phyloP scores from a whole-genome alignment of 1,284 basidiomycete species.

The Leccinum ponderosum region DNA sequence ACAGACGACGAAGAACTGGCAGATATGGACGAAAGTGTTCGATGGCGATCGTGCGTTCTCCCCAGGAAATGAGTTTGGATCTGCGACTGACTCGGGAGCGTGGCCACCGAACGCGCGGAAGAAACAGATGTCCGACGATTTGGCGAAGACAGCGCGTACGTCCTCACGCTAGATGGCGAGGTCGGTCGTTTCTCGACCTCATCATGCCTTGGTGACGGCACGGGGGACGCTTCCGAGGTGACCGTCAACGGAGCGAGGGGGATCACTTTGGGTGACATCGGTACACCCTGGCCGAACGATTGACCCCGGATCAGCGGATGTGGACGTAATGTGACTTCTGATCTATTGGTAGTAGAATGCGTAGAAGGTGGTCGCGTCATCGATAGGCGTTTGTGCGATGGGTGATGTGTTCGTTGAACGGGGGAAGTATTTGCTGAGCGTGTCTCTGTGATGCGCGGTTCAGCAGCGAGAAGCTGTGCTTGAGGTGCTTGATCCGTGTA shows the following conservation, averaged over 20 bases:
- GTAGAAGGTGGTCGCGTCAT: slow-evolving; percentile 63
- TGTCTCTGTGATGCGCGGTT: slow-evolving; percentile 29
- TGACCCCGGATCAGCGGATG: slow-evolving; percentile 76
- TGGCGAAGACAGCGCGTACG: slow-evolving; percentile 22
- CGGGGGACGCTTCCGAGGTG: slow-evolving; percentile 50
- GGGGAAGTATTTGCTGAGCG: slow-evolving; percentile 47
- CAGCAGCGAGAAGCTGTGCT: slow-evolving; percentile 23
- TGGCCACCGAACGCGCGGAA: slow-evolving; percentile 61
- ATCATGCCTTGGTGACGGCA: slow-evolving; percentile 39
- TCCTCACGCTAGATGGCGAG: slow-evolving; percentile 42
- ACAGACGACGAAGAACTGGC: slow-evolving; percentile 54
- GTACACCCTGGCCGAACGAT: slow-evolving; percentile 50
- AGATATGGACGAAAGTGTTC: slow-evolving; percentile 68
- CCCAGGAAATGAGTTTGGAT: slow-evolving; percentile 33
- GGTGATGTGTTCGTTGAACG: slow-evolving; percentile 32
- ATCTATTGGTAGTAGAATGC: slow-evolving; percentile 50
- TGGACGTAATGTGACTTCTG: slow-evolving; percentile 49
- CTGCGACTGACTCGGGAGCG: slow-evolving; percentile 46
- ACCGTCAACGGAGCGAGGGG: slow-evolving; percentile 66
- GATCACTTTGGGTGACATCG: slow-evolving; percentile 45
- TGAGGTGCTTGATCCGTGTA: slow-evolving; percentile 9
- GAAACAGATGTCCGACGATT: slow-evolving; percentile 64
- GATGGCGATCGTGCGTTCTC: slow-evolving; percentile 51
- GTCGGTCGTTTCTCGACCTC: slow-evolving; percentile 24
- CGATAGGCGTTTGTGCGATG: slow-evolving; percentile 36